These are phyloP conservation scores for Grosmannia serpens DNA, from an alignment of 2,329 filamentous ascomycete genomes.

Conservation along the genomic window DNA sequence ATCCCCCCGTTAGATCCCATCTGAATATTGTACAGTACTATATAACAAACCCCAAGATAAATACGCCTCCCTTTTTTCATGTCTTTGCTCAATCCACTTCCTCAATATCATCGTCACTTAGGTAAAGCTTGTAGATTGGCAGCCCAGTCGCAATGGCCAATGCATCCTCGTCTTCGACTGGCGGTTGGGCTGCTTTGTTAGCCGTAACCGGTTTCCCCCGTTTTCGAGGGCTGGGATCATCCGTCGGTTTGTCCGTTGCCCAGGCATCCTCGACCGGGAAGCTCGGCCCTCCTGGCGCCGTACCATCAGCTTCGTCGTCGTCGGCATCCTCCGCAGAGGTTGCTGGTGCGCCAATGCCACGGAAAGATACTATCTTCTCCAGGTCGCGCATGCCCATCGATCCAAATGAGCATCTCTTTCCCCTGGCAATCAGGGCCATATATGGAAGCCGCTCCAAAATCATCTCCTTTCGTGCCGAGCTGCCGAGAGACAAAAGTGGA, in stretches of 20 bases:
- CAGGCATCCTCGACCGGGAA: constrained; percentile 33
- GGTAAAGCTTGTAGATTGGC: constrained; percentile 53
- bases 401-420: constrained; percentile 23
- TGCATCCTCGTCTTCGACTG: constrained; percentile 13
- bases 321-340: constrained; percentile 31
- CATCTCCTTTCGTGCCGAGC: constrained; percentile 58
- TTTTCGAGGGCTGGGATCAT: constrained; percentile 39
- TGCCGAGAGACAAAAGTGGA: constrained; percentile 45
- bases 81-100: constrained; percentile 31
- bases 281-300: neutral
- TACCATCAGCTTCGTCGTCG: constrained; percentile 28
- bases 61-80: neutral
- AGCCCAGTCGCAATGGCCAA: constrained; percentile 23
- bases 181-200: constrained; percentile 17
- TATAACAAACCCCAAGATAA: neutral
- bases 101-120: constrained; percentile 80
- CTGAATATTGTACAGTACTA: neutral
- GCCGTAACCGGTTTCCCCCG: constrained; percentile 7
- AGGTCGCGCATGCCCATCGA: constrained; percentile 42
- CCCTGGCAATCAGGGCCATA: constrained; percentile 53
- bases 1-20: neutral
- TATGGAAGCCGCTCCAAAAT: constrained; percentile 82
- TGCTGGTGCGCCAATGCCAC: constrained; percentile 37
- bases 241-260: constrained; percentile 50
- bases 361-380: constrained; percentile 57